Evolutionary conservation across 2,329 filamentous ascomycete genomes (phyloP), one percentile per base, ranked within the genome.

Genomic region (Cladosporium oxysporum): DNA sequence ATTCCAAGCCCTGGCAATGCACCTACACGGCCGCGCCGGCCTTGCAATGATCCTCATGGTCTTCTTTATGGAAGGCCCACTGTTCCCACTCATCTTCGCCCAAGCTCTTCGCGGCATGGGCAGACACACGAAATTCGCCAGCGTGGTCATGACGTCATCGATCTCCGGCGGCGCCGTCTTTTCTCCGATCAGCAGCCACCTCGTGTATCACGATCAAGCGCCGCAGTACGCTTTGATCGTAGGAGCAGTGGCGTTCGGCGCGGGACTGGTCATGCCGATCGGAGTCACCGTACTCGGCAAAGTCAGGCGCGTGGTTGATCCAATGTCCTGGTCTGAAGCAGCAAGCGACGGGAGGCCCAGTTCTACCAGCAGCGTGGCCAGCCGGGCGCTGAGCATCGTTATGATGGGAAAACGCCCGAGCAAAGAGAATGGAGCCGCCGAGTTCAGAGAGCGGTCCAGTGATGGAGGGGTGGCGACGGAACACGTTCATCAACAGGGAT

Each of bases 41-140:
- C 77, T 84, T 2, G 78, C 80, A 1, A 79, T 84, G 72, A 75
- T 82, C 16, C 77, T 86, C 62, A 76, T 88, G 68, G 71, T 85
- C 57, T 87, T 84, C 72, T 83, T 88, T 68, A 87, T 87, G 69
- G 85, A 88, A 76, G 86, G 85, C 11, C 86, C 87, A 4, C 78
- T 85, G 2, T 89, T 88, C 75, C 81, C 83, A 49, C 82, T 86
- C 58, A 84, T 87, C 64, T 89, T 84, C 69, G 85, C 84, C 14
- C 84, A 86, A 67, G 78, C 80, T 2, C 78, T 89, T 11, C 84
- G 86, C 26, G 87, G 87, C 10, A 80, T 87, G 69, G 86, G 85
- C 6, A 78, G 75, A 16, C 82, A 86, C 71, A 88, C 86, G 18
- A 88, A 88, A 71, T 80, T 83, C 35, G 87, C 83, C 7, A 80